phyloP scores from a whole-genome alignment of 2,329 filamentous ascomycete genomes.

The Sporothrix mexicana region DNA sequence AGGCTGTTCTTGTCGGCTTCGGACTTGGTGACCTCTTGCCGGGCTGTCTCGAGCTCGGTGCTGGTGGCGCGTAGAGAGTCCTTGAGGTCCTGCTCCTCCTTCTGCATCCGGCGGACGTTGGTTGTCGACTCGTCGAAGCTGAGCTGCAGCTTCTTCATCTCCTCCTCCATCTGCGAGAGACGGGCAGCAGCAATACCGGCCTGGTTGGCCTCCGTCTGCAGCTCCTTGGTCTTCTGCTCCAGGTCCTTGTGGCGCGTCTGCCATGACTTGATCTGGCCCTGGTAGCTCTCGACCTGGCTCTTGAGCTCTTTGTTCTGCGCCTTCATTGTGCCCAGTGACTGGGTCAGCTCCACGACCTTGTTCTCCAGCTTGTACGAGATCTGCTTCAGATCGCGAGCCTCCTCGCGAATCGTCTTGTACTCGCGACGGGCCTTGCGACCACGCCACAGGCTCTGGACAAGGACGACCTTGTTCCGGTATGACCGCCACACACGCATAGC shows the following conservation, averaged over 20 bases:
- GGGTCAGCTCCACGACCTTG: constrained; percentile 98
- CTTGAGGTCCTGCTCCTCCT: constrained; percentile 85
- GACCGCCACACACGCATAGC: constrained; percentile 82
- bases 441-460: constrained; percentile 92
- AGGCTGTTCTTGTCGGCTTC: constrained; percentile 87
- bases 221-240: constrained; percentile 87
- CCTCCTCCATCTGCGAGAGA: constrained; percentile 88
- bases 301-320: constrained; percentile 89
- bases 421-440: constrained; percentile 78
- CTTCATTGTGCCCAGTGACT: constrained; percentile 90
- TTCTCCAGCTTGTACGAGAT: constrained; percentile 99
- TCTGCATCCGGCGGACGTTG: constrained; percentile 92
- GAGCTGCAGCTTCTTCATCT: constrained; percentile 88
- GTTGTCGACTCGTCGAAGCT: constrained; percentile 88
- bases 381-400: constrained; percentile 97
- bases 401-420: constrained; percentile 92
- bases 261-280: constrained; percentile 94
- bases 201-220: constrained; percentile 96
- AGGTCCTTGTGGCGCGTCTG: constrained; percentile 89
- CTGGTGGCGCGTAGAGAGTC: constrained; percentile 81
- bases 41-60: constrained; percentile 79
- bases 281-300: constrained; percentile 92
- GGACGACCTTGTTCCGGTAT: constrained; percentile 85
- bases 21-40: constrained; percentile 73
- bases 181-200: constrained; percentile 93